Evolutionary conservation across 2,329 filamentous ascomycete species (phyloP).

Genomic region (Leptosphaerulina australis): DNA sequence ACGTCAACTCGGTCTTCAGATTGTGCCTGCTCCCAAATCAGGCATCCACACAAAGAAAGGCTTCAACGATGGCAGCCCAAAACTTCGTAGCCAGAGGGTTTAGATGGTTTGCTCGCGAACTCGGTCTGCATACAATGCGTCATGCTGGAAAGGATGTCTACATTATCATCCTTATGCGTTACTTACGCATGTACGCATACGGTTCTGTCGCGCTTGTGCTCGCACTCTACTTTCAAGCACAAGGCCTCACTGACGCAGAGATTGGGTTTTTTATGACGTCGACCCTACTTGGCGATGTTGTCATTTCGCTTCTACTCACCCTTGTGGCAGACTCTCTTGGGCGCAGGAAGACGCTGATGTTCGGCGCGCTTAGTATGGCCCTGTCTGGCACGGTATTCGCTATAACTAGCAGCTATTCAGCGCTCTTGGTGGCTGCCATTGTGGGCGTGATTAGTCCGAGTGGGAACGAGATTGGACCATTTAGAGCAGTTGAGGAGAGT

Average conservation of each 20-base stretch:
- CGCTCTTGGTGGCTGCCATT: conserved; percentile 44
- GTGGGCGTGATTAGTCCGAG: conserved; percentile 49
- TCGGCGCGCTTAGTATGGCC: conserved; percentile 46
- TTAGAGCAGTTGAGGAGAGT: conserved; percentile 50
- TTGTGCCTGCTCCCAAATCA: too few species aligned
- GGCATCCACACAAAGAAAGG: not conserved
- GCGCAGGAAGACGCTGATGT: conserved; percentile 40
- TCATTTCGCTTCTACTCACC: conserved; percentile 46
- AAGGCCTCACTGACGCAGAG: conserved; percentile 44
- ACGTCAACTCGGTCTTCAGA: too few species aligned
- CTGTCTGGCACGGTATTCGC: conserved; percentile 47
- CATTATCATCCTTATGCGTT: conserved; percentile 46
- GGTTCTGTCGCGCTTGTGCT: conserved; percentile 47
- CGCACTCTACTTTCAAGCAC: conserved; percentile 44
- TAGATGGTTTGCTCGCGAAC: conserved; percentile 20
- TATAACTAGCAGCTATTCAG: conserved; percentile 36
- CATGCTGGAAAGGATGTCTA: conserved; percentile 39
- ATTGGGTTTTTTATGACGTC: conserved; percentile 52
- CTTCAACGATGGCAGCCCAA: not conserved
- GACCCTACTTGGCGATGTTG: conserved; percentile 48
- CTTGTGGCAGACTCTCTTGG: conserved; percentile 47
- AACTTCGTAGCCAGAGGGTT: not conserved
- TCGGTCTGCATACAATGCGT: conserved; percentile 39
- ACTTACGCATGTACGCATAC: conserved; percentile 47
- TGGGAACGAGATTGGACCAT: conserved; percentile 51